Percentiles rank a stretch among this genome's conserved stretches.
Evolutionary conservation across 768 basidiomycete genomes (phyloP).

Genomic region (Auricularia auricula-judae): DNA sequence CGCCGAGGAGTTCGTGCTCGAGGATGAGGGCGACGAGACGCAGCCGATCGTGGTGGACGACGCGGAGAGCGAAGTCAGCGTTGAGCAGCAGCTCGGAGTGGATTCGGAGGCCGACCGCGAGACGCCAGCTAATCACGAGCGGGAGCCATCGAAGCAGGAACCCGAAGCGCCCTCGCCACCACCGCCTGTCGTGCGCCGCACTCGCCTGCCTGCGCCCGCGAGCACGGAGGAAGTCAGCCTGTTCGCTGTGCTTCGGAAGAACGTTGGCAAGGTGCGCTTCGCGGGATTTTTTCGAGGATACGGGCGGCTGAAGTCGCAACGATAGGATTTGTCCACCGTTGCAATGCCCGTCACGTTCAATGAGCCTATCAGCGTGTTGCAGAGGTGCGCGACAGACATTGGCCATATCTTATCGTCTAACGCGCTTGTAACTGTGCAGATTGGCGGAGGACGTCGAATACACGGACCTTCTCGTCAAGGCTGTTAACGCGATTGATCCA

Average conservation of each 20-base stretch:
- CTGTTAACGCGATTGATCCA: slow-evolving; percentile 44
- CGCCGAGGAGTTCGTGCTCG: slow-evolving; percentile 60
- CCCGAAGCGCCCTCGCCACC: slow-evolving; percentile 48
- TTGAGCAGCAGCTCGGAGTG: slow-evolving; percentile 6
- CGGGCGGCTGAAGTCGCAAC: slow-evolving; percentile 1
- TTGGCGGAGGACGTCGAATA: slow-evolving; percentile 78
- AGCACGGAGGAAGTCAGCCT: slow-evolving; percentile 69
- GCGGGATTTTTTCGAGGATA: slow-evolving; percentile 2
- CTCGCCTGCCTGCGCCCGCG: slow-evolving; percentile 11
- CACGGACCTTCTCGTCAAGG: slow-evolving; percentile 53
- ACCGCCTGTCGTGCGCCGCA: slow-evolving; percentile 6
- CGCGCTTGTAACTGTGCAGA: no score
- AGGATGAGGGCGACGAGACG: slow-evolving; percentile 29
- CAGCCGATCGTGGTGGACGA: slow-evolving; percentile 36
- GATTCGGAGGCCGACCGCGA: slow-evolving; percentile 3
- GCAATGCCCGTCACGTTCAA: slow-evolving; percentile 86
- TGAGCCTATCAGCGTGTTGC: slow-evolving; percentile 74
- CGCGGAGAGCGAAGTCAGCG: slow-evolving; percentile 37
- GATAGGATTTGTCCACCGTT: slow-evolving; percentile 70
- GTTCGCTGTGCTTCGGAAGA: slow-evolving; percentile 76
- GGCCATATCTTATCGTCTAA: no score
- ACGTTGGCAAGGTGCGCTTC: slow-evolving; percentile 64
- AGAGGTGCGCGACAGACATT: slow-evolving; percentile 26
- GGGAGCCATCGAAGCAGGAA: slow-evolving; percentile 18
- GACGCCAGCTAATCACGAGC: background rate